These are phyloP conservation scores for Puccinia hordei DNA, from an alignment of 1,284 basidiomycete species.

Conservation along the genomic window DNA sequence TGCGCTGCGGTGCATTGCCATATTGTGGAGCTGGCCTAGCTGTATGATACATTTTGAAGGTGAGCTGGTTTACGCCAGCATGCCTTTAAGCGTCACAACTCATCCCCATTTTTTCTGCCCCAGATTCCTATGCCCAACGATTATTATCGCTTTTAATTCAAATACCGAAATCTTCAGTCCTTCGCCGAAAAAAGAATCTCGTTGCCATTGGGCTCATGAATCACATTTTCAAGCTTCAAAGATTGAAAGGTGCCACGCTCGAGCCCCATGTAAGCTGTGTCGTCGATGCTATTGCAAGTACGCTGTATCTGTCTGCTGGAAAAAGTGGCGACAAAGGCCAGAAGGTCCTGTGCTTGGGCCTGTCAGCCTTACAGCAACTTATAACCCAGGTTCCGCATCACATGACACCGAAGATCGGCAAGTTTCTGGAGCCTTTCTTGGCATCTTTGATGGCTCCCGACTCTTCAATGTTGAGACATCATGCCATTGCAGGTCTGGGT, in stretches of 20 bases:
- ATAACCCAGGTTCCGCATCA: conserved; percentile 37
- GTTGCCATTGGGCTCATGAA: conserved; percentile 32
- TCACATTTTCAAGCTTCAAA: conserved; percentile 41
- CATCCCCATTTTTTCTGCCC: neutral
- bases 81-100: neutral
- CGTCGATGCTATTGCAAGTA: conserved; percentile 37
- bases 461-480: conserved; percentile 24
- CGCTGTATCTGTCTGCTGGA: conserved; percentile 42
- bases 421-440: conserved; percentile 37
- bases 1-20: conserved; percentile 35
- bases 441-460: conserved; percentile 35
- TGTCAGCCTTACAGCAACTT: conserved; percentile 34
- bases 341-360: conserved; percentile 34
- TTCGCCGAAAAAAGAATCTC: conserved; percentile 46
- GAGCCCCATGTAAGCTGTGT: conserved; percentile 17
- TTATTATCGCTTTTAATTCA: conserved; percentile 23
- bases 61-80: neutral
- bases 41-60: conserved; percentile 20
- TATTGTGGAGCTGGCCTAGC: conserved; percentile 43
- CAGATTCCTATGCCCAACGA: conserved; percentile 29
- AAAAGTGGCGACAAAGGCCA: conserved; percentile 47
- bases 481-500: conserved; percentile 32
- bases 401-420: conserved; percentile 6
- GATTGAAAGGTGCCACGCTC: conserved; percentile 2
- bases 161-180: conserved; percentile 36